These are phyloP conservation scores for Clavaria fumosa DNA, from an alignment of 768 basidiomycete species.

Conservation along the genomic window DNA sequence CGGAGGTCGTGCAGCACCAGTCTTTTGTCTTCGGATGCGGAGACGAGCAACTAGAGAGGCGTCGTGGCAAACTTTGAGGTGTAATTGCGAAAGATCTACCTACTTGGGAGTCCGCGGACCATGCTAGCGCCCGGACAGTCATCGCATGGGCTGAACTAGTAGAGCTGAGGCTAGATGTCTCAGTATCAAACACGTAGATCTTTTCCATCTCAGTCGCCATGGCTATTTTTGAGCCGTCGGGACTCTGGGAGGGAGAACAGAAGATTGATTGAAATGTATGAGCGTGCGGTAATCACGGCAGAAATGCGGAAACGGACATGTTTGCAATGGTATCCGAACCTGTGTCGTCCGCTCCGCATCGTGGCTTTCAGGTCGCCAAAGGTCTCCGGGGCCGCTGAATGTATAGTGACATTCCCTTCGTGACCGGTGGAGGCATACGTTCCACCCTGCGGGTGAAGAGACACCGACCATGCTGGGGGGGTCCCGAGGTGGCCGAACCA, in stretches of 20 bases:
- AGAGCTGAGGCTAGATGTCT: constrained; percentile 43
- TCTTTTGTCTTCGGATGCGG: constrained; percentile 86
- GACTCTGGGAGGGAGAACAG: constrained; percentile 40
- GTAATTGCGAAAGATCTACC: constrained; percentile 1
- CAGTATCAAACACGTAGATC: constrained; percentile 73
- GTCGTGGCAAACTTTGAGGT: constrained; percentile 2
- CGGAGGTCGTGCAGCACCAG: constrained; percentile 86
- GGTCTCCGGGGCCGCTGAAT: constrained; percentile 48
- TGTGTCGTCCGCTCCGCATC: constrained; percentile 51
- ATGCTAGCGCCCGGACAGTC: constrained; percentile 73
- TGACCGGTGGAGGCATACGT: constrained; percentile 64
- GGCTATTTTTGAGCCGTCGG: constrained; percentile 72
- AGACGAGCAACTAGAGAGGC: constrained; percentile 55
- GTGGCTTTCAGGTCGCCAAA: constrained; percentile 50
- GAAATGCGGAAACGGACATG: constrained; percentile 33
- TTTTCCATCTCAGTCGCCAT: constrained; percentile 79
- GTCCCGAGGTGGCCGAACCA: too few relatives aligned
- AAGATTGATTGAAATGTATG: background rate
- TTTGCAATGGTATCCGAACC: constrained; percentile 63
- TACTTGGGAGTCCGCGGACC: constrained; percentile 84
- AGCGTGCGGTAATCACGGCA: background rate
- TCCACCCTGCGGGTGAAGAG: constrained; percentile 57
- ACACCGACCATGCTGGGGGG: constrained; percentile 78
- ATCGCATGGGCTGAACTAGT: constrained; percentile 84
- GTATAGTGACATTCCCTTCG: constrained; percentile 56